Conservation (phyloP, 306 rosid genomes). For the Ormosia emarginata region DNA sequence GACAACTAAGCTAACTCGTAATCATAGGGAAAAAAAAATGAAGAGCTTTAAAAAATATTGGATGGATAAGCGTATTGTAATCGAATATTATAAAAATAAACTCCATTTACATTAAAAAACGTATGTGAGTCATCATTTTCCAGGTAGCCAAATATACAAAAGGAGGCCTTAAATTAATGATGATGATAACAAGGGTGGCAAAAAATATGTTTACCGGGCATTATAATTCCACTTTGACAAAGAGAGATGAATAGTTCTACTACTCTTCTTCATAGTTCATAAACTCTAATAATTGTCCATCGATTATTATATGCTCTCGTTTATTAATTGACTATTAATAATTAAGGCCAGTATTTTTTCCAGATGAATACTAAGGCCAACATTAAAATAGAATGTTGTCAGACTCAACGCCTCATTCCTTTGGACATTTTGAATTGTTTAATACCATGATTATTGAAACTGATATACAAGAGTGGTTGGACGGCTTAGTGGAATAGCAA, state of each 20-base stretch:
- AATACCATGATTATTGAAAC: background rate
- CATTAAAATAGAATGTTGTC: background rate
- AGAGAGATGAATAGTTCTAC: background rate
- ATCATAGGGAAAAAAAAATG: background rate
- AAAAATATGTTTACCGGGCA: slow-evolving; percentile 14
- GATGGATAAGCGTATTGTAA: slow-evolving; percentile 29
- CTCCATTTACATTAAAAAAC: slow-evolving; percentile 12
- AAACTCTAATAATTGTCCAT: slow-evolving; percentile 20
- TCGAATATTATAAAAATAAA: slow-evolving; percentile 23
- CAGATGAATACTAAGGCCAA: background rate
- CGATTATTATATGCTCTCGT: background rate
- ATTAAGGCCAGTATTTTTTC: background rate
- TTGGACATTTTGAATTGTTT: slow-evolving; percentile 27
- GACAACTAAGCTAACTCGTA: slow-evolving; percentile 5
- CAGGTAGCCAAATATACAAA: slow-evolving; percentile 8
- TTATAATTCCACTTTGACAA: slow-evolving; percentile 1
- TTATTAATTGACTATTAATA: background rate
- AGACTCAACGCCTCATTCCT: background rate
- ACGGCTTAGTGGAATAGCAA: slow-evolving; percentile 32
- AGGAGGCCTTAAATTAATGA: slow-evolving; percentile 17
- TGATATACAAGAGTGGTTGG: slow-evolving; percentile 28
- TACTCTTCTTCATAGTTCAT: slow-evolving; percentile 6
- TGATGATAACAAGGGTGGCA: slow-evolving; percentile 35
- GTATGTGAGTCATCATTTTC: slow-evolving; percentile 8
- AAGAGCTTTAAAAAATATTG: background rate